Percentiles rank a stretch among this genome's conserved stretches.
Evolutionary conservation across 495 filamentous ascomycete genomes (phyloP).

Genomic region (Apodospora peruviana): DNA sequence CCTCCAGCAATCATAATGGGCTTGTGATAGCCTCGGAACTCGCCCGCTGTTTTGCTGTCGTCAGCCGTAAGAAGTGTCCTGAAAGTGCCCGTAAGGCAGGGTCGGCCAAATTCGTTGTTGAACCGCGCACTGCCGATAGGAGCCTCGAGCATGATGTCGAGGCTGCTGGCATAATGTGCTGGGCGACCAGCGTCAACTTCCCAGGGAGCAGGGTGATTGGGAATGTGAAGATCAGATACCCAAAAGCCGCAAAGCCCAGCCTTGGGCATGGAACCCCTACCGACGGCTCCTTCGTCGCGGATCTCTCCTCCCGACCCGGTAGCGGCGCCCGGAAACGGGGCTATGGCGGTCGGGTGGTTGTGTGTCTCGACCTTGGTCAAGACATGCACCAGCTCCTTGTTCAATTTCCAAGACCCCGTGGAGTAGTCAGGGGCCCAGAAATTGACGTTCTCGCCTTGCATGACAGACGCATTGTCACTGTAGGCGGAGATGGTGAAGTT

Average conservation of each 20-base stretch:
- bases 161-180: conserved; percentile 80
- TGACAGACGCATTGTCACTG: conserved; percentile 92
- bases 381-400: conserved; percentile 82
- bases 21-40: conserved; percentile 91
- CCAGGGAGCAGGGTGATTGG: conserved; percentile 76
- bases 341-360: conserved; percentile 95
- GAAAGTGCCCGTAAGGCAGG: conserved; percentile 84
- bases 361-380: conserved; percentile 96
- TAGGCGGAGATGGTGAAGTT: conserved; percentile 86
- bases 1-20: conserved; percentile 99
- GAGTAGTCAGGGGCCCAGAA: conserved; percentile 81
- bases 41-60: conserved; percentile 39
- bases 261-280: conserved; percentile 86
- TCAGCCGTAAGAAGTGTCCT: conserved; percentile 71
- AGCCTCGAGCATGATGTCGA: conserved; percentile 96
- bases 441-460: conserved; percentile 66
- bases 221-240: conserved; percentile 89
- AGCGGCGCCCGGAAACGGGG: conserved; percentile 76
- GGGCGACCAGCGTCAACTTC: conserved; percentile 87
- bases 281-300: conserved; percentile 89
- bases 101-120: conserved; percentile 98
- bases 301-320: conserved; percentile 96
- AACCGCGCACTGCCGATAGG: conserved; percentile 90
- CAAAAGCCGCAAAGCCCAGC: conserved; percentile 89
- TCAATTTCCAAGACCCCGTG: conserved; percentile 82